Conservation (phyloP, 1,284 basidiomycete genomes). For the Kwoniella shivajii region DNA sequence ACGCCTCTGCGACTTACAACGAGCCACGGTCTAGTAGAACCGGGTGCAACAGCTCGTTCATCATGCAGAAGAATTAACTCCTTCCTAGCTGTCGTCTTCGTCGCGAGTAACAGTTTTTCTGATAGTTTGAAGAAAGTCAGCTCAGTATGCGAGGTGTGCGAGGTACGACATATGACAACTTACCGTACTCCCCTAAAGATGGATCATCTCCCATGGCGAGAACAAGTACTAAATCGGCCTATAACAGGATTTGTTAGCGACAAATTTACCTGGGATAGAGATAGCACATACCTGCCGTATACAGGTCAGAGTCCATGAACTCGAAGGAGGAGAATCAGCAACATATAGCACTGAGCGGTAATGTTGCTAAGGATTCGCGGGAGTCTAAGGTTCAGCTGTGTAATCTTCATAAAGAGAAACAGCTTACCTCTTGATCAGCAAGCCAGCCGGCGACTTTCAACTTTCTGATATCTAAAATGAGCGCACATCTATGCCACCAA, state of each 20-base stretch:
- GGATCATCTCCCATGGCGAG: slow-evolving; percentile 90
- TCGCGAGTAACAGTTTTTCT: slow-evolving; percentile 79
- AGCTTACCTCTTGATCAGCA: slow-evolving; percentile 74
- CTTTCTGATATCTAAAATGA: slow-evolving; percentile 59
- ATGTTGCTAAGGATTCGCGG: slow-evolving; percentile 68
- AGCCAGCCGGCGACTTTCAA: slow-evolving; percentile 91
- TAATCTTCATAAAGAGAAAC: background rate
- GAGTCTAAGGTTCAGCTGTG: too few species aligned
- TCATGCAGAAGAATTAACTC: slow-evolving; percentile 93
- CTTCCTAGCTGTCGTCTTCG: slow-evolving; percentile 96
- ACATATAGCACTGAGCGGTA: slow-evolving; percentile 90
- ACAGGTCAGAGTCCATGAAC: slow-evolving; percentile 96
- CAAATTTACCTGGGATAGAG: too few species aligned
- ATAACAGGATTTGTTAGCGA: too few species aligned
- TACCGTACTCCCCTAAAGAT: slow-evolving; percentile 73
- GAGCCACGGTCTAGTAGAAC: slow-evolving; percentile 94
- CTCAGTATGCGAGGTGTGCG: background rate
- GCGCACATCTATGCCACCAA: background rate
- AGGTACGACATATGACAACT: background rate
- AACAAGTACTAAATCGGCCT: slow-evolving; percentile 95
- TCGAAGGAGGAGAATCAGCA: slow-evolving; percentile 86
- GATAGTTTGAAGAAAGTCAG: too few species aligned
- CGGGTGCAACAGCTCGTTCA: slow-evolving; percentile 83
- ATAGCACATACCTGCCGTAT: slow-evolving; percentile 72
- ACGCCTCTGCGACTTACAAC: slow-evolving; percentile 67